Evolutionary conservation across 2,329 filamentous ascomycete species (phyloP), one percentile per base, ranked within the genome.

Genomic region (Pezicula neosporulosa): DNA sequence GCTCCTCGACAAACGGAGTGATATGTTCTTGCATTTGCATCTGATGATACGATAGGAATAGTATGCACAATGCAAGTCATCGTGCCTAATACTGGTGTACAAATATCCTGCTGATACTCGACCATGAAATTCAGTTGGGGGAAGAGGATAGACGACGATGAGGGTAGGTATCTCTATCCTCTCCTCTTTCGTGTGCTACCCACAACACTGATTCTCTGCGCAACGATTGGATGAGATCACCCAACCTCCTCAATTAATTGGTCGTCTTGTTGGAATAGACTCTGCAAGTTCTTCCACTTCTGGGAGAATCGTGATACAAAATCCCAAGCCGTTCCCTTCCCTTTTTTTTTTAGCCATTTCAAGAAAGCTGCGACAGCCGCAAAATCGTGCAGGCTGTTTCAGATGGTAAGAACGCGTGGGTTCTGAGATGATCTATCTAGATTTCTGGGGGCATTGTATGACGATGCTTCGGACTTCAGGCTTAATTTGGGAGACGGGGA

Each of bases 361-460:
- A 12, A 8, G 15, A 21, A 39, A 16, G n/a, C n/a, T 44, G 12
- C n/a, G 55, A 59, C 56, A 61, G 57, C 59, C 55, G 58, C 56
- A 58, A 46, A 38, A 47, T 9, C 15, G 7, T 19, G 9, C 10
- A 19, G 18, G 16, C 13, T 42, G 61, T 65, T 60, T 64, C 62
- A 65, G 56, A 58, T 55, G 47, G 54, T 49, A 53, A 51, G 61
- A 63, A 64, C 60, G 57, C 56, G 61, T 63, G 60, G 61, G 60
- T 10, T 44, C n/a, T 27, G 56, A 21, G 44, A 56, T 50, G 53
- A 49, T 36, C 45, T 19, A 45, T 43, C 54, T 51, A 47, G 47
- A 56, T 52, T 50, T 51, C 44, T 52, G 44, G 53, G 49, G 53
- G 52, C 36, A 49, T 51, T 51, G 52, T 57, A 53, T 49, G 53